Conservation (phyloP, 805 yeast genomes). For the Zygosaccharomyces bisporus region DNA sequence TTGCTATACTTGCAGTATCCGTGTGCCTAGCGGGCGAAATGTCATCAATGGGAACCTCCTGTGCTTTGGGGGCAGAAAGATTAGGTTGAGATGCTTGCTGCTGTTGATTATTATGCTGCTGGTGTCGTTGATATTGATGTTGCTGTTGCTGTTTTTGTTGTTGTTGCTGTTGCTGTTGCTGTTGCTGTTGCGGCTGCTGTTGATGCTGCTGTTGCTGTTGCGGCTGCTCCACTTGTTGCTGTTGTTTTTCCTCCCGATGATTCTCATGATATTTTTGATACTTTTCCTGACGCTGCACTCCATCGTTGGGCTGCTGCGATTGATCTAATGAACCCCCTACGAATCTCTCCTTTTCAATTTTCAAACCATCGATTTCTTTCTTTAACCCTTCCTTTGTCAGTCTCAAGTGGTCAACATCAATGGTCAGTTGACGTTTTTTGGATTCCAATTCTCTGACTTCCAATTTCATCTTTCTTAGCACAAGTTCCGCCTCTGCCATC, state of each 20-base stretch:
- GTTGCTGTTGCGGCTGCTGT: neutral
- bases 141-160: constrained; percentile 4
- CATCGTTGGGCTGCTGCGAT: constrained; percentile 1
- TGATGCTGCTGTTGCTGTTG: neutral
- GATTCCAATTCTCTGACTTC: constrained; percentile 42
- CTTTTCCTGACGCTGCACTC: neutral
- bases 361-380: constrained; percentile 42
- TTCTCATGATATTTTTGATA: neutral
- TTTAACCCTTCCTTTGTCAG: constrained; percentile 45
- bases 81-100: neutral
- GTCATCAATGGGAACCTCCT: constrained; percentile 11
- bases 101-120: neutral
- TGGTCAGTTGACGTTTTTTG: constrained; percentile 42
- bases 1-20: constrained; percentile 24
- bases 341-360: constrained; percentile 14
- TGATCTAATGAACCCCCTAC: constrained; percentile 19
- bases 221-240: neutral
- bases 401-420: constrained; percentile 52
- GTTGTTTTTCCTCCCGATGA: neutral
- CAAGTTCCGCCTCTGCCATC: constrained; percentile 32
- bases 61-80: constrained; percentile 4
- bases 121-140: neutral
- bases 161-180: constrained; percentile 1
- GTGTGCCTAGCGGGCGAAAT: constrained; percentile 19
- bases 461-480: constrained; percentile 40